phyloP scores from a whole-genome alignment of 768 basidiomycete genomes.

The Boletus pseudo-olivaceus region DNA sequence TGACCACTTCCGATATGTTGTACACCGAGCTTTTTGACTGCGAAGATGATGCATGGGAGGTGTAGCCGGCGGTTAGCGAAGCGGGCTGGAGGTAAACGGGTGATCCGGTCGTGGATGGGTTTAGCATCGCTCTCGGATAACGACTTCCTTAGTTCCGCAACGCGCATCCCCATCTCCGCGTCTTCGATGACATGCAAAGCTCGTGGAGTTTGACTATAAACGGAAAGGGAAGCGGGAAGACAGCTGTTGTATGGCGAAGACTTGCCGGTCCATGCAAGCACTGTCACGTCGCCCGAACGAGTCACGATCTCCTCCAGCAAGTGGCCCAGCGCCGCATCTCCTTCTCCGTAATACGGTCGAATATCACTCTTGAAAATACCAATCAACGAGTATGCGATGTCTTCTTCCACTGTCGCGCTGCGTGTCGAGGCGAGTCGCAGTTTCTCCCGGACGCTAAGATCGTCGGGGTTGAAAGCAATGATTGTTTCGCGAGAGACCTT shows the following conservation, averaged over 20 bases:
- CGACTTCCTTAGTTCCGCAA: background rate
- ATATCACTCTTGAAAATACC: constrained; percentile 13
- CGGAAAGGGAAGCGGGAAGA: background rate
- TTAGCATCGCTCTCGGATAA: background rate
- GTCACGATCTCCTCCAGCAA: constrained; percentile 8
- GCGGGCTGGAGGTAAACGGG: background rate
- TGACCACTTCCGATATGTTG: background rate
- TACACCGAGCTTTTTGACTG: background rate
- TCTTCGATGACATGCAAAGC: background rate
- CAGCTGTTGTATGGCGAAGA: constrained; percentile 9
- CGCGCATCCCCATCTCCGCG: background rate
- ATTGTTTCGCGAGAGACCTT: background rate
- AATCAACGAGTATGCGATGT: constrained; percentile 10
- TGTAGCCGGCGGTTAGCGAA: constrained; percentile 1
- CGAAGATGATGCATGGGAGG: constrained; percentile 13
- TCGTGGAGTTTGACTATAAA: background rate
- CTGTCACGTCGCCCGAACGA: constrained; percentile 1
- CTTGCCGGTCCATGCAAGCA: constrained; percentile 4
- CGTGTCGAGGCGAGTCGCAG: constrained; percentile 10
- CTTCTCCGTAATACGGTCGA: constrained; percentile 1
- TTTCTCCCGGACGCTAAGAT: constrained; percentile 1
- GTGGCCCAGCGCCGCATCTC: background rate
- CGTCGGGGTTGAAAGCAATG: background rate
- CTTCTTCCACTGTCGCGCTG: background rate
- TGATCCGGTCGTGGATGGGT: background rate